Percentiles rank a stretch among this genome's conserved stretches.
phyloP scores from a whole-genome alignment of 2,329 filamentous ascomycete genomes.

The Sporothrix protearum region DNA sequence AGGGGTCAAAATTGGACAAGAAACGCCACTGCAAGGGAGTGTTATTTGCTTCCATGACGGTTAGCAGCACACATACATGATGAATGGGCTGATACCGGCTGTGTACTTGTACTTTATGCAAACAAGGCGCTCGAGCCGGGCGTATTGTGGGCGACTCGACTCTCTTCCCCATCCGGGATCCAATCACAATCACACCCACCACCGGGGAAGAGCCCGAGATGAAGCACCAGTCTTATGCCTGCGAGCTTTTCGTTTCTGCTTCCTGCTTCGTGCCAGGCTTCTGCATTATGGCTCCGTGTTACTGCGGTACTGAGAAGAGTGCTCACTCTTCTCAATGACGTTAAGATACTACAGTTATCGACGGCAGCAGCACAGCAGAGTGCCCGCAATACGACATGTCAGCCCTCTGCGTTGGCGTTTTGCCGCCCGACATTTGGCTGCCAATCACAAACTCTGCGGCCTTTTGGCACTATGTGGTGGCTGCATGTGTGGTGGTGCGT shows the following conservation, averaged over 20 bases:
- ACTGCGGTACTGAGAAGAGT: too few species aligned
- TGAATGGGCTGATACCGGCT: background rate
- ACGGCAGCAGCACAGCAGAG: background rate
- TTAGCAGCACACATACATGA: background rate
- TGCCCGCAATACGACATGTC: background rate
- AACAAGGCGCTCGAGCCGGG: background rate
- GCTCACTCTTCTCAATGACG: background rate
- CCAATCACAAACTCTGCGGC: background rate
- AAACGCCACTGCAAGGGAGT: background rate
- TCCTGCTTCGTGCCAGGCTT: background rate
- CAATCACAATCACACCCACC: background rate
- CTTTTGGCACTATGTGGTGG: background rate
- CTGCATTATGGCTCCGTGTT: background rate
- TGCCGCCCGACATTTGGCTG: background rate
- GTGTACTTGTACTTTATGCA: background rate
- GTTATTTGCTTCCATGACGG: background rate
- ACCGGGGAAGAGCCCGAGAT: background rate
- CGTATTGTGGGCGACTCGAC: background rate
- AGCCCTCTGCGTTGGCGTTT: background rate
- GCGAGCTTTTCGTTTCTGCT: background rate
- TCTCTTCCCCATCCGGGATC: background rate
- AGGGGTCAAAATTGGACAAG: background rate
- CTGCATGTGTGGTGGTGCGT: background rate
- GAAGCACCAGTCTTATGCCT: background rate
- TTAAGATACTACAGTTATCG: background rate